Percentiles rank a stretch among this genome's conserved stretches.
Evolutionary conservation across 371 early-diverging fungal genomes (phyloP).

Genomic region (Rhizopus microsporus): DNA sequence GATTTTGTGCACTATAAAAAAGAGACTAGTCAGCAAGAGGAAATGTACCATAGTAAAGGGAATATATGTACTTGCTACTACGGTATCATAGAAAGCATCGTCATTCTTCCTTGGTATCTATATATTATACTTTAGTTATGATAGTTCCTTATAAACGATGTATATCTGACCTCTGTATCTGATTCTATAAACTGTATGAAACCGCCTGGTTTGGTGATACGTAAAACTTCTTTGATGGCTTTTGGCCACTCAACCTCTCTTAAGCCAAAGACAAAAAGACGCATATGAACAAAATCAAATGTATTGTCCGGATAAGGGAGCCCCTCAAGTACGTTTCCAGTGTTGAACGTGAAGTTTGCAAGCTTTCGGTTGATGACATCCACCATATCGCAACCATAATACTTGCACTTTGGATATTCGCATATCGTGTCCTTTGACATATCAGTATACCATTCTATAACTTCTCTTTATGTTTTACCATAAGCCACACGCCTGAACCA

Average conservation of each 20-base stretch:
- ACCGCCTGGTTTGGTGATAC: constrained; percentile 1
- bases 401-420: constrained; percentile 26
- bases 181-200: background rate
- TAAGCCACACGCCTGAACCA: constrained; percentile 46
- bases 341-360: background rate
- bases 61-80: no score
- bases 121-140: background rate
- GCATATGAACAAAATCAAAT: constrained; percentile 62
- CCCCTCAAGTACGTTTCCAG: constrained; percentile 23
- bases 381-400: constrained; percentile 33
- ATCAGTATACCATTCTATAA: no score
- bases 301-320: constrained; percentile 53
- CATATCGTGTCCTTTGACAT: constrained; percentile 9
- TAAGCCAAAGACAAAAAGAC: constrained; percentile 15
- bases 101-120: no score
- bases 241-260: constrained; percentile 1
- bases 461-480: constrained; percentile 17
- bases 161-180: background rate
- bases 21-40: no score
- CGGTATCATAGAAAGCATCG: no score
- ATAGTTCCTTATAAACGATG: background rate
- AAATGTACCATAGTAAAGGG: no score
- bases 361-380: constrained; percentile 7
- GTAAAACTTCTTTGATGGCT: background rate
- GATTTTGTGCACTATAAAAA: no score